Conservation (phyloP, 176 grass and related monocot genomes). For the maize (Zea mays) region DNA sequence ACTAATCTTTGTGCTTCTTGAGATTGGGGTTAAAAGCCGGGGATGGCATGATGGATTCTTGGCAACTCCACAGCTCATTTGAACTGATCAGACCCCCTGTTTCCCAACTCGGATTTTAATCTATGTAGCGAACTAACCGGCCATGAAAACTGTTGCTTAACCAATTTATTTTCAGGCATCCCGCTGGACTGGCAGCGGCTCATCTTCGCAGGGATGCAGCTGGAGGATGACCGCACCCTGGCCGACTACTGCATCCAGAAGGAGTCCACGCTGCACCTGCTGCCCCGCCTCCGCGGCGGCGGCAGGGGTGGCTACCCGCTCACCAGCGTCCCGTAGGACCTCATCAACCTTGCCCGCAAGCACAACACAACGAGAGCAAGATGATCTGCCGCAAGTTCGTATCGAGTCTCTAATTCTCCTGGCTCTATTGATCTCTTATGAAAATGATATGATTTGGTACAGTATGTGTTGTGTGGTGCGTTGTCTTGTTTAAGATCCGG, state of each 20-base stretch:
- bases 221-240: conserved; percentile 52
- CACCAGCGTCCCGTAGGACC: background rate
- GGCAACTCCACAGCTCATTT: background rate
- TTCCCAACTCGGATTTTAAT: background rate
- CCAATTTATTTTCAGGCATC: conserved; percentile 32
- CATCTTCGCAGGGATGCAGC: conserved; percentile 67
- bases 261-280: conserved; percentile 59
- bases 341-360: conserved; percentile 25
- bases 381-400: conserved; percentile 22
- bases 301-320: conserved; percentile 17
- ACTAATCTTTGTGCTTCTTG: background rate
- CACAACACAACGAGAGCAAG: background rate
- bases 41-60: background rate
- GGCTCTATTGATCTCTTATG: background rate
- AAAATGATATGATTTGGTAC: background rate
- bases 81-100: conserved; percentile 5
- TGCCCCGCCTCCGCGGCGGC: conserved; percentile 53
- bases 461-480: background rate
- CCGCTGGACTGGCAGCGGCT: conserved; percentile 60
- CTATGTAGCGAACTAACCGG: background rate
- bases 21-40: background rate
- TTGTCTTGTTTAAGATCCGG: background rate
- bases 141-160: background rate
- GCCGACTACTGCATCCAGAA: conserved; percentile 64
- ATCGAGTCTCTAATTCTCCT: background rate